Evolutionary conservation across 2,329 filamentous ascomycete species (phyloP).

Genomic region (Colletotrichum tofieldiae): DNA sequence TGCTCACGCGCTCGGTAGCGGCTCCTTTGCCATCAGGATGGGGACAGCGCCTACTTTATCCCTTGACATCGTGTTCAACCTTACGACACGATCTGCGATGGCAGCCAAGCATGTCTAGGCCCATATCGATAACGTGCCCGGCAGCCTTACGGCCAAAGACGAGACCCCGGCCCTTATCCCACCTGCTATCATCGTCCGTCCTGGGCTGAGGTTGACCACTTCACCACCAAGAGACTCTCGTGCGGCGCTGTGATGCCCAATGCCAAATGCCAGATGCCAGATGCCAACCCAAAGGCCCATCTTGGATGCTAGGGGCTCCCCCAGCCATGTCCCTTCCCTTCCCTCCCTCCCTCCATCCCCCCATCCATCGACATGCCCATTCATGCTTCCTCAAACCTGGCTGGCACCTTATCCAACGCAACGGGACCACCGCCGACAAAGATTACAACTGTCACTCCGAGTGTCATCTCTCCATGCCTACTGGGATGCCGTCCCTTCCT

Average conservation of each 20-base stretch:
- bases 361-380: neutral
- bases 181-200: conserved; percentile 15
- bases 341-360: conserved; percentile 8
- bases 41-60: neutral
- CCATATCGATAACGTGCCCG: conserved; percentile 13
- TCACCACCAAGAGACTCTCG: conserved; percentile 11
- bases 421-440: conserved; percentile 20
- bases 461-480: conserved; percentile 12
- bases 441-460: conserved; percentile 12
- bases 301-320: conserved; percentile 16
- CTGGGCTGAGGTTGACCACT: conserved; percentile 10
- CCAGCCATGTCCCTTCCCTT: conserved; percentile 4
- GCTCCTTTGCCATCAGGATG: neutral
- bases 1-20: neutral
- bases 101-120: neutral
- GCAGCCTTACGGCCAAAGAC: conserved; percentile 22
- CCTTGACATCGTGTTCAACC: neutral
- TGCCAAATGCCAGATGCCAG: conserved; percentile 1
- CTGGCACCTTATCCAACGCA: conserved; percentile 18
- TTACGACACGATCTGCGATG: too few species aligned
- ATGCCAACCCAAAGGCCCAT: neutral
- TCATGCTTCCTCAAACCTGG: neutral
- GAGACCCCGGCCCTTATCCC: conserved; percentile 13
- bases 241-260: neutral
- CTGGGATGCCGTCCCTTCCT: conserved; percentile 30